Evolutionary conservation across 202 grass and related monocot species (phyloP), one percentile per base, ranked within the genome.

Genomic region (Brachypodium distachyon): DNA sequence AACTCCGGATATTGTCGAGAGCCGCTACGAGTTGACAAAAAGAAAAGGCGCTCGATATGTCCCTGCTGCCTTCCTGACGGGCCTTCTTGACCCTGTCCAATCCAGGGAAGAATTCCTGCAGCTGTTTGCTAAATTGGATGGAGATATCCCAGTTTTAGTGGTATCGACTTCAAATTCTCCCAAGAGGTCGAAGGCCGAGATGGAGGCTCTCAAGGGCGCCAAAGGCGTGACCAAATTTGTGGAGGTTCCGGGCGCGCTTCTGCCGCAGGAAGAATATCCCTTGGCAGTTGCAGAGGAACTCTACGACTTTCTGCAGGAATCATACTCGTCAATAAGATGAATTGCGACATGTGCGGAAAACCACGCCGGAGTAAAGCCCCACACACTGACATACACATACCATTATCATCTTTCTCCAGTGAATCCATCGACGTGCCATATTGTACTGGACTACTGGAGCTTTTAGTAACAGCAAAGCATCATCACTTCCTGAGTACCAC

Each of bases 231-330:
- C 67, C 22, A 90, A 96, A 62, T 99, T 90, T 43, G 96, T 89
- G 50, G 87, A 92, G 82, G 92, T 93, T 26, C 87, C 83, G 22
- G 96, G 96, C 2, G 92, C 96, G 59, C 96, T 96, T 78, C 86
- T 99, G 59, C 92, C 96, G 0, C 96, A 99, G 76, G 96, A 99
- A 88, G 96, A 99, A 42, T 99, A 78, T 72, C 92, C 96, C 52
- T 72, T 77, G 40, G 60, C 87, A 21, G 85, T 98, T 17, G 83
- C 83, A 4, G 84, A 98, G 28, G 89, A 98, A 56, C 78, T 98
- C 38, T 87, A 95, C 69, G 76, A 54, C 32, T 98, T 95, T 71
- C 80, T 98, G 3, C 66, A 85, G 41, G 85, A 85, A 55, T 70
- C 74, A 51, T 78, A 77, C 57, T 26, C 77, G 17, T 21, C 63